Evolutionary conservation across 1,284 basidiomycete species (phyloP), one percentile per base, ranked within the genome.

Genomic region (Ustilago nuda): DNA sequence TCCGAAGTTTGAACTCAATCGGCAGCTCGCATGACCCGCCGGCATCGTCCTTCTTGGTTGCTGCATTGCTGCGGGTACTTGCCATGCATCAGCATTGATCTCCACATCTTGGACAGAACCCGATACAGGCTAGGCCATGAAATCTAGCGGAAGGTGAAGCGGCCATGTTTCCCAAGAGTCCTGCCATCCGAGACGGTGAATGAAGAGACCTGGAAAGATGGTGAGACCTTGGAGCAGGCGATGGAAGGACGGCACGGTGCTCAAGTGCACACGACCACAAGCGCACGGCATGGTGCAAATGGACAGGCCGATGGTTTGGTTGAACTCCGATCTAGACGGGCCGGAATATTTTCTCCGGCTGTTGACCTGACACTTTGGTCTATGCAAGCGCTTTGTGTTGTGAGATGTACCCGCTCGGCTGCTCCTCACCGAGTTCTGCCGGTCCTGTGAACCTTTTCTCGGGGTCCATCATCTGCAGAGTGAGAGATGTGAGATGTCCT

Each of bases 261-360:
- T 27, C n/a, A 7, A 23, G 45, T 48, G 45, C 8, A 13, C 45
- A 23, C 8, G 9, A 48, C 45, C 48, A 50, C 48, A 12, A 5
- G 48, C 23, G 23, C 6, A 50, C 48, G 48, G 48, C 48, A 30
- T 50, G 23, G 48, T 30, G 23, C 48, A 32, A 11, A 53, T 17
- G 33, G 8, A 19, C 51, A 32, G 8, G 51, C 51, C 32, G 35
- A 35, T 17, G 35, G 23, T 27, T 4, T 53, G 33, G 8, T 53
- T 53, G 17, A 17, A 53, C n/a, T 53, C 51, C 51, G 51, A 53
- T 53, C 51, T 32, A 30, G 27, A 50, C 27, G 48, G 23, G 48
- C 17, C 48, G 48, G 30, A 50, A 50, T 12, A 27, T 50, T 50
- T 50, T 6, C 48, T 32, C 48, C 48, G 48, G 27, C 30, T 32